Conservation (phyloP, 2,329 filamentous ascomycete genomes). For the Venturia asperata region DNA sequence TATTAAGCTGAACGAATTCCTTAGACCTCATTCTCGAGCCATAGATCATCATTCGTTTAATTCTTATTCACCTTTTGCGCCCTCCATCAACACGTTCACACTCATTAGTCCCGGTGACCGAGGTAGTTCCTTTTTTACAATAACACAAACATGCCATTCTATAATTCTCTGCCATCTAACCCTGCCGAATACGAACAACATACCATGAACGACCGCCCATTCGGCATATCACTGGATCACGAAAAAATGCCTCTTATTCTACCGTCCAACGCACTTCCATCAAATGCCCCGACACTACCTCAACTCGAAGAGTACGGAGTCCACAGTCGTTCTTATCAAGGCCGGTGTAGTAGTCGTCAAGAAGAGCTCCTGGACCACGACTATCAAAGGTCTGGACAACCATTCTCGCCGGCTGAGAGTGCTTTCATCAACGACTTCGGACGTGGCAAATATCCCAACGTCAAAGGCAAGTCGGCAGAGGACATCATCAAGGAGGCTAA, state of each 20-base stretch:
- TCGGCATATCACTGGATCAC: constrained; percentile 19
- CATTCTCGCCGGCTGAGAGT: constrained; percentile 23
- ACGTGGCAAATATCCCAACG: constrained; percentile 23
- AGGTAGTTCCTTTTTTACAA: background rate
- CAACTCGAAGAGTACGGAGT: constrained; percentile 19
- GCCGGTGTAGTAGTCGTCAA: constrained; percentile 37
- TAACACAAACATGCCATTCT: constrained; percentile 7
- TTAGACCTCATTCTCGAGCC: constrained; percentile 13
- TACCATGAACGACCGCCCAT: constrained; percentile 15
- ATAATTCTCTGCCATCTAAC: background rate
- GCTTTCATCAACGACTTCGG: constrained; percentile 26
- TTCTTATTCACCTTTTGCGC: background rate
- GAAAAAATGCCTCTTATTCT: constrained; percentile 33
- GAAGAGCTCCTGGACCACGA: constrained; percentile 28
- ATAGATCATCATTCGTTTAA: constrained; percentile 15
- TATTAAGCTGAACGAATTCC: constrained; percentile 10
- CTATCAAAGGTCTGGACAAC: constrained; percentile 15
- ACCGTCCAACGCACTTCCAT: constrained; percentile 37
- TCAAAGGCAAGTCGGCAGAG: constrained; percentile 13
- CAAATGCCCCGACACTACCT: constrained; percentile 26
- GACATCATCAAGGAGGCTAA: constrained; percentile 7
- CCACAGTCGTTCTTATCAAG: constrained; percentile 29
- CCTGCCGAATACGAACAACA: background rate
- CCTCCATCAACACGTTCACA: background rate
- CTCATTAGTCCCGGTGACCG: constrained; percentile 11